Percentiles rank a stretch among this genome's conserved stretches.
Evolutionary conservation across 805 yeast genomes (phyloP).

Genomic region (Metschnikowia vanudenii): DNA sequence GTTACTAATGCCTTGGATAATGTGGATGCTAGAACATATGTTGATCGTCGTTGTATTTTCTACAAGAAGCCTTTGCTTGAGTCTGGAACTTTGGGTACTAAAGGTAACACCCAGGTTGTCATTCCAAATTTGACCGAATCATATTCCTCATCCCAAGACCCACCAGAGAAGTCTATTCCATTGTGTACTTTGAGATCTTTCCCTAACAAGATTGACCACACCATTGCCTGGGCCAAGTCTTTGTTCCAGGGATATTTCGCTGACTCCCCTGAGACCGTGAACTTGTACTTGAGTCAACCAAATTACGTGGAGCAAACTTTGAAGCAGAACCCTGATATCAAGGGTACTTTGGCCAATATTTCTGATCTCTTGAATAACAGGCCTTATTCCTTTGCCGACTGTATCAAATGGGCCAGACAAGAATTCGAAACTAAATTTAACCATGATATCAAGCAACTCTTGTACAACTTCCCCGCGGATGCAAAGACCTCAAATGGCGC

Average conservation of each 20-base stretch:
- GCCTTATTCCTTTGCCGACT: constrained; percentile 89
- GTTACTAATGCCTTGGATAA: constrained; percentile 97
- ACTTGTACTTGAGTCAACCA: constrained; percentile 85
- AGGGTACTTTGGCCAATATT: constrained; percentile 80
- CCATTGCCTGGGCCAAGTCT: constrained; percentile 98
- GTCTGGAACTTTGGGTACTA: constrained; percentile 97
- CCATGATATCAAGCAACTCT: constrained; percentile 83
- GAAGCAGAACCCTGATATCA: constrained; percentile 90
- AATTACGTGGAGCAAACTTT: constrained; percentile 87
- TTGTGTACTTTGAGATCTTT: constrained; percentile 94
- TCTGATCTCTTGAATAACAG: constrained; percentile 70
- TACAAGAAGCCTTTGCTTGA: constrained; percentile 88
- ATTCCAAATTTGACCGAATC: constrained; percentile 93
- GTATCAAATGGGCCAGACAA: constrained; percentile 90
- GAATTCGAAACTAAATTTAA: constrained; percentile 84
- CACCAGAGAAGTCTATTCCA: constrained; percentile 97
- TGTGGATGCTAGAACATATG: constrained; percentile 96
- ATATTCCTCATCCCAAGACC: constrained; percentile 94
- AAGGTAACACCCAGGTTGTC: constrained; percentile 96
- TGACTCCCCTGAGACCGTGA: constrained; percentile 92
- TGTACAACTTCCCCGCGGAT: constrained; percentile 93
- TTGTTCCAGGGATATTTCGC: constrained; percentile 88
- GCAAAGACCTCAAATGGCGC: constrained; percentile 87
- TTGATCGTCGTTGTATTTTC: constrained; percentile 94
- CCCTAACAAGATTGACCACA: constrained; percentile 98